These are phyloP conservation scores for Russula foetens DNA, from an alignment of 768 basidiomycete species.

Conservation along the genomic window DNA sequence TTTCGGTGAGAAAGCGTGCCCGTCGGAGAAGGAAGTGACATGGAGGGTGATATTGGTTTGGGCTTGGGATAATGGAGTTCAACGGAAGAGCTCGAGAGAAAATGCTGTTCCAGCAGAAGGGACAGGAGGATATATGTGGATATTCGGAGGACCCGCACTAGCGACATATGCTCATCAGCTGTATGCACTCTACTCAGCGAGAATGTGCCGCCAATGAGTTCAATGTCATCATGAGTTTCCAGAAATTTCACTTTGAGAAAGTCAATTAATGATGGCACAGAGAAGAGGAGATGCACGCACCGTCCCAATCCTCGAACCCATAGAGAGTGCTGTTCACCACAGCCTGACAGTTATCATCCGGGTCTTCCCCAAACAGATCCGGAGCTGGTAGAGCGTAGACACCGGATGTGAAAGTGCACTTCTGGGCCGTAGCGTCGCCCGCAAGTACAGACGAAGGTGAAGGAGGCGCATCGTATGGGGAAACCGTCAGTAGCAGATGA, in stretches of 20 bases:
- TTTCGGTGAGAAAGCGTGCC: slow-evolving; percentile 8
- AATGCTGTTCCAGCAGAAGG: slow-evolving; percentile 51
- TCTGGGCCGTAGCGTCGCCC: slow-evolving; percentile 27
- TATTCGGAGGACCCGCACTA: slow-evolving; percentile 44
- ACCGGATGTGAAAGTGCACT: slow-evolving; percentile 39
- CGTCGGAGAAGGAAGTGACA: not conserved
- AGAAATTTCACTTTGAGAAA: slow-evolving; percentile 7
- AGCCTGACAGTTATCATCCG: slow-evolving; percentile 14
- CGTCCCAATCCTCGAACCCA: slow-evolving; percentile 44
- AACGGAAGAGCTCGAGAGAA: slow-evolving; percentile 45
- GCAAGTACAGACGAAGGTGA: slow-evolving; percentile 28
- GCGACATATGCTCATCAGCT: slow-evolving; percentile 33
- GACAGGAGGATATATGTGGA: slow-evolving; percentile 48
- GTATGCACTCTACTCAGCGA: slow-evolving; percentile 40
- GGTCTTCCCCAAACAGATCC: slow-evolving; percentile 23
- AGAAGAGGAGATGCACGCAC: slow-evolving; percentile 27
- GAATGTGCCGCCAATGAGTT: slow-evolving; percentile 57
- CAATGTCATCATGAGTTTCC: slow-evolving; percentile 20
- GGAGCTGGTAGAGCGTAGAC: slow-evolving; percentile 33
- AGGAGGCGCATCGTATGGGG: slow-evolving; percentile 23
- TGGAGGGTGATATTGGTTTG: slow-evolving; percentile 24
- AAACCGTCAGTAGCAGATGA: slow-evolving; percentile 46
- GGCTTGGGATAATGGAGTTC: slow-evolving; percentile 35
- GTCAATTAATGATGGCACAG: not conserved
- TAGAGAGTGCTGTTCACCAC: slow-evolving; percentile 33